A percentile compares a stretch with the other conserved stretches of the same genome.
Conservation (phyloP, 345 rosid species). For the Eucalyptus brandiana region DNA sequence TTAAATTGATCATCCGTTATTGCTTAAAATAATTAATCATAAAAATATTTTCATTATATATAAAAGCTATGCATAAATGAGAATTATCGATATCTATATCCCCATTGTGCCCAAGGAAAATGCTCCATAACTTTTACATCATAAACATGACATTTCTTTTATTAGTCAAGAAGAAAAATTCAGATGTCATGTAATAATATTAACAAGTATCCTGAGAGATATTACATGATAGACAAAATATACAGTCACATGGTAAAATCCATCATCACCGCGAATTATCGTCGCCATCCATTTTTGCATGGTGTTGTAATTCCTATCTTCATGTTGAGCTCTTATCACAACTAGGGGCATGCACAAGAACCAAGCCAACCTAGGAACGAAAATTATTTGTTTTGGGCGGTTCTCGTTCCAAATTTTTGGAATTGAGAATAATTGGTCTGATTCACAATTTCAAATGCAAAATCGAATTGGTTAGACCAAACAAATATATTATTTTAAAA, state of each 20-base stretch:
- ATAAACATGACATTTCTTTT: not conserved
- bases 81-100: not conserved
- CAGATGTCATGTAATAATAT: not conserved
- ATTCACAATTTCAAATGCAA: not conserved
- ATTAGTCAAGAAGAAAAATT: not conserved
- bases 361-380: fast-evolving
- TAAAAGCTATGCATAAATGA: not conserved
- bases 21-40: not conserved
- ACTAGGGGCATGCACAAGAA: not conserved
- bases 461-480: fast-evolving
- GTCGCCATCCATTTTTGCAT: not conserved
- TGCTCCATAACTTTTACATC: not conserved
- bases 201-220: not conserved
- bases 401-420: not conserved
- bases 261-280: fast-evolving
- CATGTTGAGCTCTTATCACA: not conserved
- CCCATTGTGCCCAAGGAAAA: not conserved
- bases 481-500: no score
- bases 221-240: fast-evolving
- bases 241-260: not conserved
- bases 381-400: fast-evolving
- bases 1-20: not conserved
- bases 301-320: not conserved
- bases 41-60: not conserved
- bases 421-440: fast-evolving